Base-by-base conservation (phyloP, 2,329 filamentous ascomycete species). In the Pseudopyricularia javanii region DNA sequence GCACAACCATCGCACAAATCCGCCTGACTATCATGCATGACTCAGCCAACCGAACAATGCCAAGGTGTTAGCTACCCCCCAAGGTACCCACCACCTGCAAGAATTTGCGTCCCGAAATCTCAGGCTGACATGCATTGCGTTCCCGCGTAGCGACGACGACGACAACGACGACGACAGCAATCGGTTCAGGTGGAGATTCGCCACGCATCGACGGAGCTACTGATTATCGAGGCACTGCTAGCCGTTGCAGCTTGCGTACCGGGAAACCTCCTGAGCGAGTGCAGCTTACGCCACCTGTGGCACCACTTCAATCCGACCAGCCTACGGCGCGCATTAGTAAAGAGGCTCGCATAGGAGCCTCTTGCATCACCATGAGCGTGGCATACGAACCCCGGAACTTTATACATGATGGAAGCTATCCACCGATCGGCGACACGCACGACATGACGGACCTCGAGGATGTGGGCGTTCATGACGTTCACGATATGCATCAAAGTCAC, bases 391-490 rank as follows among this genome's bases (percentile, higher is more conserved):
- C 56, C 3, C 49, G 56, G 17, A 56, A 55, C 8, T 58, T 57
- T 37, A 52, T 59, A 6, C 51, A 49, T 17, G 58, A 61, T 24
- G 59, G 59, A 15, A 56, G 53, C 49, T 61, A 61, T 24, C 57
- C 57, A 17, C 54, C 56, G n/a, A 60, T 61, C 43, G 59, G 52
- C 22, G 52, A 53, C 12, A 33, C 45, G 1, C 51, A 33, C 51
- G 51, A 53, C 30, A 20, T 51, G 28, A 30, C 49, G 34, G 49
- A 51, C 35, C 33, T 43, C 3, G 17, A 45, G 37, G 47, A 15
- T 11, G 47, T 15, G 9, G 49, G 22, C 26, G 49, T 45, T 15
- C 49, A 51, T 15, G 49, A 40, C 8, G 49, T 26, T 20, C 49
- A 51, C 26, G 35, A 51, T 15, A 32, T 51, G 11, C 22, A 28